Conservation (phyloP, 352 stramenopile genomes). For the Halophytophthora batemanensis region DNA sequence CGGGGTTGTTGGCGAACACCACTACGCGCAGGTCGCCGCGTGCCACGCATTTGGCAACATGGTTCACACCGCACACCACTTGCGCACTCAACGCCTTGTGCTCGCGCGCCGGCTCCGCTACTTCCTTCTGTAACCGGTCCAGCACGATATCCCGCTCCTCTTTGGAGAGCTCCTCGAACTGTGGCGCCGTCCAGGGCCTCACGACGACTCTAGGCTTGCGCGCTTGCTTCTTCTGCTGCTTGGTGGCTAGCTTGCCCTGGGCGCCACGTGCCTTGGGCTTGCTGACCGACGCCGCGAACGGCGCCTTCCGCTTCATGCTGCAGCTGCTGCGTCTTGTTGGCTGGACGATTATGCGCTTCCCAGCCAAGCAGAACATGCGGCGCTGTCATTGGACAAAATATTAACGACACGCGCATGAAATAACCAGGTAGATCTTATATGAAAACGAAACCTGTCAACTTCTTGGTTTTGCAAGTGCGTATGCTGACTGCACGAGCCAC, state of each 20-base stretch:
- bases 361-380: not conserved
- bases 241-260: not conserved
- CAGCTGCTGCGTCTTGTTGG: not conserved
- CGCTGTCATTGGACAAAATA: not conserved
- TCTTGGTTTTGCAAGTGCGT: too few relatives aligned
- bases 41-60: slow-evolving; percentile 43
- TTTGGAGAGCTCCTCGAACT: slow-evolving; percentile 62
- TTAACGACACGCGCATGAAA: too few relatives aligned
- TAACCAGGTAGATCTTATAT: too few relatives aligned
- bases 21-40: slow-evolving; percentile 49
- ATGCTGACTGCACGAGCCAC: too few relatives aligned
- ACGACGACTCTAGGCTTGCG: slow-evolving; percentile 12
- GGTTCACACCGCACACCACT: slow-evolving; percentile 53
- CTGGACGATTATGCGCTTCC: not conserved
- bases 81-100: slow-evolving; percentile 15
- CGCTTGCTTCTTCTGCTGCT: slow-evolving; percentile 18
- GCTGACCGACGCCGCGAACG: too few relatives aligned
- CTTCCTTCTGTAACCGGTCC: slow-evolving; percentile 66
- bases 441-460: too few relatives aligned
- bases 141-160: slow-evolving; percentile 80
- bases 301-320: slow-evolving; percentile 17
- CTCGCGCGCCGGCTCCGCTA: slow-evolving; percentile 19
- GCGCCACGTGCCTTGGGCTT: too few relatives aligned
- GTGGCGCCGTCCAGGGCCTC: slow-evolving; percentile 42
- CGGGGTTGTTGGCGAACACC: slow-evolving; percentile 65